phyloP scores from a whole-genome alignment of 441 rosid genomes.

The Adansonia grandidieri region DNA sequence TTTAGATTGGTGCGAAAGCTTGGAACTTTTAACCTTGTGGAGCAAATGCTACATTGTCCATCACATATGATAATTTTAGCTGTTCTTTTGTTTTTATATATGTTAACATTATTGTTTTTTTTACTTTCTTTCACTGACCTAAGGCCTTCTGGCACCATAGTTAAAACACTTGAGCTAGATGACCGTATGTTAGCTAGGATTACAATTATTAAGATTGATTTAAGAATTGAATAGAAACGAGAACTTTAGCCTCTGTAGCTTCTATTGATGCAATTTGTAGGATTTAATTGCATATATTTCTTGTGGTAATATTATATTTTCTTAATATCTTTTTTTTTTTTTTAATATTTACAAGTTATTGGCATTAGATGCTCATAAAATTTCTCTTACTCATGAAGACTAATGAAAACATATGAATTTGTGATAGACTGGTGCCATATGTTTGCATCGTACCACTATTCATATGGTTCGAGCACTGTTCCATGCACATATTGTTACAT shows the following conservation, averaged over 20 bases:
- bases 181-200: background rate
- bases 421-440: background rate
- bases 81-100: background rate
- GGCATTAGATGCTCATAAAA: background rate
- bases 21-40: background rate
- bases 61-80: background rate
- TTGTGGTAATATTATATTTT: background rate
- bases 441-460: background rate
- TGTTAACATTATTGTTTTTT: background rate
- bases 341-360: background rate
- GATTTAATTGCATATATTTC: background rate
- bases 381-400: background rate
- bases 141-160: background rate
- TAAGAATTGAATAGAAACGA: constrained; percentile 17
- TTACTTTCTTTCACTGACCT: constrained; percentile 6
- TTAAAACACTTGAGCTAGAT: constrained; percentile 7
- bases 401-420: background rate
- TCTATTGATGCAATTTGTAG: background rate
- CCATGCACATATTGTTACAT: background rate
- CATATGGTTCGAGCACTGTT: background rate
- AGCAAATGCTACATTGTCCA: background rate
- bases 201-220: background rate
- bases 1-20: background rate
- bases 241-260: constrained; percentile 6
- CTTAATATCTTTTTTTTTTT: background rate